These are phyloP conservation scores for Lachancea kluyveri DNA, from an alignment of 805 yeast species.

Conservation along the genomic window DNA sequence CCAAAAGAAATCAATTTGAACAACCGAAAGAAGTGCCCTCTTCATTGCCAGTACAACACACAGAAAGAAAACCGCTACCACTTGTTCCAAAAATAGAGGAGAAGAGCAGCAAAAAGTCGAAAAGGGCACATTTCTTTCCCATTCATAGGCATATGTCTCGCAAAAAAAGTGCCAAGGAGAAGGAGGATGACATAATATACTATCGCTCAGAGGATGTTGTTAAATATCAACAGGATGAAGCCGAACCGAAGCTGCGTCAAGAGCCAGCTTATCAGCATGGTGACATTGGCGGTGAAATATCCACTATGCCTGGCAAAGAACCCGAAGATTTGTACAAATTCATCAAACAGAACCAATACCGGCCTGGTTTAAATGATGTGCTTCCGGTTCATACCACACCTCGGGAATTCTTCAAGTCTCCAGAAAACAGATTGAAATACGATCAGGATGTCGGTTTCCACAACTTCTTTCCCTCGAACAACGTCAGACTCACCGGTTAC, in stretches of 20 bases:
- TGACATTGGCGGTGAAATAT: not conserved
- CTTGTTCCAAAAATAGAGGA: not conserved
- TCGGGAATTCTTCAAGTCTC: conserved; percentile 6
- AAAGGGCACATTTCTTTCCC: conserved; percentile 1
- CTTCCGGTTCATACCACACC: conserved; percentile 10
- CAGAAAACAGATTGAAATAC: conserved; percentile 6
- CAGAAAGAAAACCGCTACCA: not conserved
- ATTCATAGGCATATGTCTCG: not conserved
- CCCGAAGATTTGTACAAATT: conserved; percentile 1
- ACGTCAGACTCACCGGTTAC: conserved; percentile 16
- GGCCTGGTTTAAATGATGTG: not conserved
- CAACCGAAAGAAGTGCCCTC: too few relatives aligned
- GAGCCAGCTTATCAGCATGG: conserved; percentile 1
- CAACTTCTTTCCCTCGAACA: conserved; percentile 8
- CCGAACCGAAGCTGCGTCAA: not conserved
- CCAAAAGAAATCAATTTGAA: too few relatives aligned
- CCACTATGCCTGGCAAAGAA: not conserved
- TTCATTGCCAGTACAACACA: too few relatives aligned
- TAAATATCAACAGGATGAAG: not conserved
- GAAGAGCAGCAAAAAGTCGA: not conserved
- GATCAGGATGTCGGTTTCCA: conserved; percentile 9
- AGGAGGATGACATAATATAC: not conserved
- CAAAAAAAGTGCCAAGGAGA: not conserved
- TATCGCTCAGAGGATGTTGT: not conserved
- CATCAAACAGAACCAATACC: conserved; percentile 2